Base-by-base conservation (phyloP, 1,284 basidiomycete species). In the Trichosporon sp. region DNA sequence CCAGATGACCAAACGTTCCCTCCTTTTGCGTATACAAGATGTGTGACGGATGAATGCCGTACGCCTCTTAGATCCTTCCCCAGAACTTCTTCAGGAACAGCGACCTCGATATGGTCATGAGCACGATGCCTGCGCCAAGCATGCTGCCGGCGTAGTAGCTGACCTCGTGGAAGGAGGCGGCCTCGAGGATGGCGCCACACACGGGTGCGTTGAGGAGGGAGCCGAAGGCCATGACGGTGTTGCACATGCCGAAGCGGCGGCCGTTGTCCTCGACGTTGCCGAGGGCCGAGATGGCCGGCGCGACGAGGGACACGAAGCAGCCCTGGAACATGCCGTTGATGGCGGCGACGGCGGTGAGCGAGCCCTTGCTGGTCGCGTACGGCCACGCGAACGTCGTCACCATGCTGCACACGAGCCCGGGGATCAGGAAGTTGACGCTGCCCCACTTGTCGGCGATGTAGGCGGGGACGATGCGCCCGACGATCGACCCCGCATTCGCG, bases 381-480 rank as follows among this genome's bases (percentile, higher is more conserved):
- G 76, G 75, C 76, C 76, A 77, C 23, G 67, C 73, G 29, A 74
- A 76, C 27, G 74, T 76, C 72, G 72, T 70, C 11, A 29, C 62
- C 13, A 68, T 65, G n/a, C 65, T 67, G 13, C 69, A 70, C 8
- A 73, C 5, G 32, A 73, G 31, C 13, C 69, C 72, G 2, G 72
- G 73, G 35, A 71, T 70, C 56, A 75, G 69, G 11, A 75, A 23
- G 65, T 75, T 75, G 51, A 75, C 29, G 18, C 67, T 56, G 27
- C 74, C 74, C 9, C 66, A 35, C 27, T 63, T 58, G 70, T 75
- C 74, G 8, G 73, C 74, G 42, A 74, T 11, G 13, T 72, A 15
- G 6, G 68, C 70, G 0, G 74, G 74, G 18, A 65, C 63, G 18
- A 73, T 34, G n/a, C 74, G 72, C 1, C 74, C 74, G 23, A 72